Base-by-base conservation (phyloP, 2,329 filamentous ascomycete species). In the Phialemoniopsis sp. region DNA sequence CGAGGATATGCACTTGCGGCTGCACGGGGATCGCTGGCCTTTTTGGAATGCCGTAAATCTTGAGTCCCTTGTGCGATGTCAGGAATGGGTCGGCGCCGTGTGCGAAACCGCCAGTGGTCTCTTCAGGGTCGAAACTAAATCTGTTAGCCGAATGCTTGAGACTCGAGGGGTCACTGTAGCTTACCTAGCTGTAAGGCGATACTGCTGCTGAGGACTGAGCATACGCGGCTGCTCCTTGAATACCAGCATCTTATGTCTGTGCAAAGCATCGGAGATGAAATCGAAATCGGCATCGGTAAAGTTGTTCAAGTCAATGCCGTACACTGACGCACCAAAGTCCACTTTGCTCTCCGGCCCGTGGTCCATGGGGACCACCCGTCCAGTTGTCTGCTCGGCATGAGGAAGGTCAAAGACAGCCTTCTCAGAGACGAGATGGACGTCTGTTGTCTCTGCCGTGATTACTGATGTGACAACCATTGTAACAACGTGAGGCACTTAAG, bases 1-100 rank as follows among this genome's bases (percentile, higher is more conserved):
- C 59, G 17, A 64, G 51, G 34, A 63, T 62, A 37, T 63, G 59
- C 4, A 63, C 59, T 47, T 63, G 58, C 5, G 59, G 59, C 40
- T 63, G 59, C 1, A 50, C 53, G 8, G 59, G 58, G 28, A 63
- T 59, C 5, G 56, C 58, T 2, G 48, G 44, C 13, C 48, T 43
- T 34, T 52, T 52, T 37, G 59, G 59, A 10, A 62, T 54, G 16
- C 59, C 58, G 41, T 60, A 59, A 33, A 63, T 60, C 37, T 59
- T 55, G 15, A 59, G 39, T n/a, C 52, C 53, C 19, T 62, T 56
- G 38, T 60, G 51, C 1, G 50, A 52, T 4, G 52, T 49, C 7
- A 63, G 50, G 16, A 56, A 52, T 2, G 59, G 61, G 33, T 63
- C 59, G 4, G 51, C 52, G 15, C 60, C 60, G 37, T 63, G 61